Evolutionary conservation across 176 grass and related monocot species (phyloP), one percentile per base, ranked within the genome.

Genomic region (Aechmea fasciata): DNA sequence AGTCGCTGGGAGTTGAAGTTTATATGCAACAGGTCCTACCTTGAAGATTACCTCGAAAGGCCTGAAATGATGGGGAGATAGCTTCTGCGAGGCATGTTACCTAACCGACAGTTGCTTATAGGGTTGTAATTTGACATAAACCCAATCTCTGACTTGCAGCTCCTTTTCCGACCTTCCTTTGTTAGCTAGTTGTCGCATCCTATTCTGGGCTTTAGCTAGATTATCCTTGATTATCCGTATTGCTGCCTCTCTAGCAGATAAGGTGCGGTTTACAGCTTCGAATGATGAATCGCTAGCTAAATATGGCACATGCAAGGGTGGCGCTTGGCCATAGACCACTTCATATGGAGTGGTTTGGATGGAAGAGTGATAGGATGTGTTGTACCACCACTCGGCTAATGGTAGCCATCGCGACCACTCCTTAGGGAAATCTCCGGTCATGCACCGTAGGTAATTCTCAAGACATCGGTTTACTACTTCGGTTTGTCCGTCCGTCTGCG

Each of bases 391-490:
- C 47, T 73, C 52, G 47, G 52, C 18, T 1, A 63, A n/a, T 8
- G 0, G 20, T n/a, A 74, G 7, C 8, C 22, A 62, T 0, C 14
- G 29, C 0, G 13, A 29, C 71, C 71, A 74, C 2, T 74, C 8
- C 0, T 20, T 64, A 13, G 53, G 71, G 10, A 48, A 0, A 63
- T 47, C 10, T 3, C 18, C 17, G 7, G 18, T 3, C 49, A 74
- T 59, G 29, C 25, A 13, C 29, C 23, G 33, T 0, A 77, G 48
- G 3, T 68, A 77, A 3, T 15, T 54, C 8, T 77, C 47, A 3
- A 77, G 7, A 15, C 63, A 67, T 68, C 54, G 28, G n/a, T 77
- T 77, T 1, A 77, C 11, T 11, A 50, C n/a, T 12, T 77, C 49
- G 9, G 19, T 76, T 67, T 66, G 64, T 4, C 26, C 64, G 7